phyloP scores from a whole-genome alignment of 768 basidiomycete genomes.

The Termitomyces sp. region DNA sequence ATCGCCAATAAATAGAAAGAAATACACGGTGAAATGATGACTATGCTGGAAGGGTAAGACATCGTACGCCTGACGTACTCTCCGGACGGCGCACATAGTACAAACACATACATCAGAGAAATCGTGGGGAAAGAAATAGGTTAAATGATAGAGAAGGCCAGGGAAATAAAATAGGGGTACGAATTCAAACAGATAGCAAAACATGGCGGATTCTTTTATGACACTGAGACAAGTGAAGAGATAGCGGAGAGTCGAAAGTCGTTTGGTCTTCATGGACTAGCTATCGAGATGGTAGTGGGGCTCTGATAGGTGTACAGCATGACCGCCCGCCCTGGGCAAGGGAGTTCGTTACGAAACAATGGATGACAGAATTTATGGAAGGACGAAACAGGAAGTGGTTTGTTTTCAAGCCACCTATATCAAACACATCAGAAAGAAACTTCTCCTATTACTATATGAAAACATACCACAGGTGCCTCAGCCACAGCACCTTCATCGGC shows the following conservation, averaged over 20 bases:
- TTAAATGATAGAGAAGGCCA: constrained; percentile 10
- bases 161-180: constrained; percentile 8
- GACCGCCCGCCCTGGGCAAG: constrained; percentile 8
- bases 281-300: background rate
- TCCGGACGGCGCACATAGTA: constrained; percentile 6
- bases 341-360: constrained; percentile 7
- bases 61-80: constrained; percentile 10
- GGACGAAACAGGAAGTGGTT: constrained; percentile 1
- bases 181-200: constrained; percentile 18
- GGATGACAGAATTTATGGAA: constrained; percentile 4
- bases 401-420: constrained; percentile 2
- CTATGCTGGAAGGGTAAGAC: constrained; percentile 8
- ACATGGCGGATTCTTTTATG: constrained; percentile 15
- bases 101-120: constrained; percentile 6
- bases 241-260: background rate
- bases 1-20: constrained; percentile 8
- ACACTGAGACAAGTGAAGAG: constrained; percentile 10
- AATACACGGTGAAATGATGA: constrained; percentile 5
- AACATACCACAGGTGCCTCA: background rate
- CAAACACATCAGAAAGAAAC: background rate
- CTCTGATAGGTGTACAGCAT: constrained; percentile 5
- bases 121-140: constrained; percentile 3
- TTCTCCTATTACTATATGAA: background rate
- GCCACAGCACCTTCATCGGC: background rate
- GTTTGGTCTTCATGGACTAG: background rate